Conservation (phyloP, 1,139 yeast species). For the Debaryomycetaceae sp. region DNA sequence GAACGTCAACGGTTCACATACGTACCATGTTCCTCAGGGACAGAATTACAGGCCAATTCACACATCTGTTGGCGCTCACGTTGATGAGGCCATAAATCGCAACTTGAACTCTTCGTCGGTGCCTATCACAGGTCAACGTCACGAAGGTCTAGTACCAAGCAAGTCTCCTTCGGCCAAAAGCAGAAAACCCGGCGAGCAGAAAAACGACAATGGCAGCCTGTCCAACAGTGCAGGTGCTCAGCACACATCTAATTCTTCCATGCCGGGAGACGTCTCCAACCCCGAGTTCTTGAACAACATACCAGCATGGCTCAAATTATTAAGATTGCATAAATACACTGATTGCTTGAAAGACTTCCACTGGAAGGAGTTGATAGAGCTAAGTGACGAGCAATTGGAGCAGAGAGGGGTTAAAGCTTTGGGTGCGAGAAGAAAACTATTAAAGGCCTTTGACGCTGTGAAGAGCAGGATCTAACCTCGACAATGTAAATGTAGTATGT, state of each 20-base stretch:
- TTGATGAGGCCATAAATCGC: slow-evolving; percentile 38
- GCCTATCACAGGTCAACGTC: slow-evolving; percentile 23
- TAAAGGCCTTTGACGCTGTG: slow-evolving; percentile 87
- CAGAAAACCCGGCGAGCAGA: slow-evolving; percentile 4
- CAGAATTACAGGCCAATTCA: slow-evolving; percentile 9
- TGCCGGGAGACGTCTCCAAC: slow-evolving; percentile 66
- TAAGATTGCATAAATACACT: slow-evolving; percentile 91
- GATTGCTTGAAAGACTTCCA: slow-evolving; percentile 70
- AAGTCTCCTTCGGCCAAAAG: slow-evolving; percentile 13
- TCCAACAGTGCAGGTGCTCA: slow-evolving; percentile 2
- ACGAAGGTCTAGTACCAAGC: slow-evolving; percentile 2
- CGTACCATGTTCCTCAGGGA: slow-evolving; percentile 8
- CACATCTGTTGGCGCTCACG: slow-evolving; percentile 10
- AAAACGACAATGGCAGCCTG: slow-evolving; percentile 2
- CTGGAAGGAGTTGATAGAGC: slow-evolving; percentile 77
- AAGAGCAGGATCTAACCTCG: slow-evolving; percentile 8
- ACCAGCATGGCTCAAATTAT: slow-evolving; percentile 88
- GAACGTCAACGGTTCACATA: slow-evolving; percentile 16
- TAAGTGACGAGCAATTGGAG: slow-evolving; percentile 68
- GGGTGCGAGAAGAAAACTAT: slow-evolving; percentile 89
- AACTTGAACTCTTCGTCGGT: slow-evolving; percentile 37
- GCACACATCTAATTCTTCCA: slow-evolving; percentile 30
- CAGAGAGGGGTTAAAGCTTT: slow-evolving; percentile 84
- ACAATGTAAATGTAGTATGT: not conserved
- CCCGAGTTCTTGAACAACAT: slow-evolving; percentile 67